Percentiles rank a stretch among this genome's conserved stretches.
These are phyloP conservation scores for Fusarium sp. DNA, from an alignment of 2,329 filamentous ascomycete species.

Conservation along the genomic window DNA sequence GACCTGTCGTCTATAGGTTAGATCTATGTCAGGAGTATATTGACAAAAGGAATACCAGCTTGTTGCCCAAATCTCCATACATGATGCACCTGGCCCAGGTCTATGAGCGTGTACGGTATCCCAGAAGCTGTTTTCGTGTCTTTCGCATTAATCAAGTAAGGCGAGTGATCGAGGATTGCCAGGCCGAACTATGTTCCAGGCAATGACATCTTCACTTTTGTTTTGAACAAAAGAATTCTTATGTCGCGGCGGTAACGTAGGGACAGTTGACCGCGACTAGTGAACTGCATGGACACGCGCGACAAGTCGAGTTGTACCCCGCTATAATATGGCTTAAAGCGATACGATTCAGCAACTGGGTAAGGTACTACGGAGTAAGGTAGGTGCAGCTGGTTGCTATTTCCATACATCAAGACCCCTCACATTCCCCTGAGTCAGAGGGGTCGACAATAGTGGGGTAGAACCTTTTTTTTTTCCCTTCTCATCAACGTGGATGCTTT, in stretches of 20 bases:
- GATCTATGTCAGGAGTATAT: neutral
- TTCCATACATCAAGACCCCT: slow-evolving; percentile 22
- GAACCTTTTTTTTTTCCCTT: neutral
- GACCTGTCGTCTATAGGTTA: slow-evolving; percentile 65
- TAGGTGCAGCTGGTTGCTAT: neutral
- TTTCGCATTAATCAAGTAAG: neutral
- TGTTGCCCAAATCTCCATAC: slow-evolving; percentile 90
- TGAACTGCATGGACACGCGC: slow-evolving; percentile 23
- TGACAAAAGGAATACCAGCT: slow-evolving; percentile 66
- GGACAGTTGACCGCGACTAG: slow-evolving; percentile 21
- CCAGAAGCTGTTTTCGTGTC: neutral
- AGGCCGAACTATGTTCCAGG: neutral
- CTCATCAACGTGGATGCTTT: neutral
- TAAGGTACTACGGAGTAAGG: neutral
- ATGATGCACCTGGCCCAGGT: slow-evolving; percentile 56
- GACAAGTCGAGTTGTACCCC: slow-evolving; percentile 31
- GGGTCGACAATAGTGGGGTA: slow-evolving; percentile 8
- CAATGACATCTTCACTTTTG: slow-evolving; percentile 13
- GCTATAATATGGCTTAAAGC: slow-evolving; percentile 41
- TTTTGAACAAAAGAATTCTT: slow-evolving; percentile 4
- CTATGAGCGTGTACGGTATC: neutral
- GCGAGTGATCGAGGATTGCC: neutral
- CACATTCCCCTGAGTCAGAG: neutral
- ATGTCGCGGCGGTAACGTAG: slow-evolving; percentile 19
- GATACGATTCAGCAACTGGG: slow-evolving; percentile 22